Evolutionary conservation across 306 rosid species (phyloP), one percentile per base, ranked within the genome.

Genomic region (Trifolium pratense): DNA sequence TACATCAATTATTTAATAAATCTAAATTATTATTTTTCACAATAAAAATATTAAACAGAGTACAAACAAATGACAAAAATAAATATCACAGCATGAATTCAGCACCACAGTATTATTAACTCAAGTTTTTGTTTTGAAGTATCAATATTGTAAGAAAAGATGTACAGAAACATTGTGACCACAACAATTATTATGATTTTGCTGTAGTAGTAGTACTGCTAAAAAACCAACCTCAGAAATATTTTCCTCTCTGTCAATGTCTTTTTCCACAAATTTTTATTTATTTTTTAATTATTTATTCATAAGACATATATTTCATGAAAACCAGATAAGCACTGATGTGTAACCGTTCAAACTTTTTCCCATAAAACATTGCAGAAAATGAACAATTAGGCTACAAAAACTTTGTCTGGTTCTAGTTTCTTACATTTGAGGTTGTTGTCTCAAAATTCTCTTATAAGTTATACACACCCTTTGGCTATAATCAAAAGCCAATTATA

Each of bases 381-480:
- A 51, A 66, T 71, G 51, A 20, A 59, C 15, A 58, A 40, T 79
- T 67, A 16, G 70, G 53, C 48, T 13, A 16, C 57, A n/a, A 64
- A 64, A 49, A 8, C 17, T 78, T 72, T 83, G 79, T 79, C 69
- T 52, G 68, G 34, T 79, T 75, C 57, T 61, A 43, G 58, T 53
- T 66, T 51, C 66, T 16, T 70, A 21, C 62, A 56, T 59, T 31
- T 71, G 52, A 68, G 62, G 66, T 79, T 66, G 62, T 78, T 79
- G 74, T 72, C 75, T 79, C 37, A 25, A 39, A 77, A 32, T 69
- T 73, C 68, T 71, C 63, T 79, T 59, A 75, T 1, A 32, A 36
- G 39, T 36, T 36, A 3, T 14, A n/a, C 10, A 55, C 52, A 45
- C 70, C 84, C 73, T 74, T 74, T 76, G 52, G 21, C 57, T 42